Evolutionary conservation across 176 grass and related monocot species (phyloP), one percentile per base, ranked within the genome.

Genomic region (Musa itinerans): DNA sequence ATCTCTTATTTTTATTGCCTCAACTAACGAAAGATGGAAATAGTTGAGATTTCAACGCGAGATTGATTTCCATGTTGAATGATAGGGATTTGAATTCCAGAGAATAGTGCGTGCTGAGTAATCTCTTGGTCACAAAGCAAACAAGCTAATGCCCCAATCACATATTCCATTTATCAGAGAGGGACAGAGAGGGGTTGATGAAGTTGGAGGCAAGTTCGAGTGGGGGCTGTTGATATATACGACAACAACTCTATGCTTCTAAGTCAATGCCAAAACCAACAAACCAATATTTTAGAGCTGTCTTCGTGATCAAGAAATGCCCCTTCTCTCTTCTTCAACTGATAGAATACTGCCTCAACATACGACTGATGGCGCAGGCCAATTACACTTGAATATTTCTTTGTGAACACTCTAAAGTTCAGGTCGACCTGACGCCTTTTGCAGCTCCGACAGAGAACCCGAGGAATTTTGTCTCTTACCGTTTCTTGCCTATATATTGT

Each of bases 391-490:
- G 63, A 23, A 51, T 19, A 34, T 74, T 57, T 56, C 75, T 77
- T 77, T 26, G 61, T 23, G 14, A 52, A 58, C 75, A 66, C 75
- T 53, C 61, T 65, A 77, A 64, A 77, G 49, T 50, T 77, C 48
- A 77, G 75, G 12, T 53, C 8, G 75, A 77, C 58, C 20, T 24
- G 57, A 74, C 72, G 8, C 72, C 11, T 19, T 22, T 23, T 34
- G 65, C 65, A 23, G 8, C 27, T 27, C 65, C 7, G 0, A 54
- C 54, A 26, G 12, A 15, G 26, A 74, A 53, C 16, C 20, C 11
- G 52, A 51, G 20, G 9, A 74, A 56, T 13, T 65, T 52, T 6
- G 4, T 24, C 11, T 23, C 20, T 25, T 19, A 17, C 34, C 17
- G n/a, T 16, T 9, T 20, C 6, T 7, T 20, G 12, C 29, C 25